Evolutionary conservation across 495 filamentous ascomycete species (phyloP).

Genomic region (Tuber indicum): DNA sequence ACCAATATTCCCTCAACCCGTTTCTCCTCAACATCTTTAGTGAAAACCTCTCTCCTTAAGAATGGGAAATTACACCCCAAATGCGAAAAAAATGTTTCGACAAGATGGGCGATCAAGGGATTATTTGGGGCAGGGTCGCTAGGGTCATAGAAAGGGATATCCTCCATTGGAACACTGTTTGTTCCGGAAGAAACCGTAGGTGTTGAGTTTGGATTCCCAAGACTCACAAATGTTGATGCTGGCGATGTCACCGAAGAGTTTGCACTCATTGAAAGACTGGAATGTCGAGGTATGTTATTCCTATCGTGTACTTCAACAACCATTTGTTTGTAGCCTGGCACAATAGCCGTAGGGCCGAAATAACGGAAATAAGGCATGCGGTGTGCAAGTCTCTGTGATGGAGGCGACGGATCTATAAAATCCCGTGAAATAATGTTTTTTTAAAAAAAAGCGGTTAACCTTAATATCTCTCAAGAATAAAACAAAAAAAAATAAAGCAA

Average conservation of each 20-base stretch:
- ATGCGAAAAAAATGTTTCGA: conserved; percentile 69
- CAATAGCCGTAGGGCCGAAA: conserved; percentile 81
- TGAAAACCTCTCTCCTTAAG: conserved; percentile 60
- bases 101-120: conserved; percentile 64
- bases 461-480: conserved; percentile 13
- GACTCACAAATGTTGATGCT: conserved; percentile 19
- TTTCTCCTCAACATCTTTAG: conserved; percentile 65
- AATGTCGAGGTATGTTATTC: conserved; percentile 26
- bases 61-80: conserved; percentile 81
- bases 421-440: background rate
- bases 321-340: conserved; percentile 89
- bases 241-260: conserved; percentile 29
- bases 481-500: conserved; percentile 8
- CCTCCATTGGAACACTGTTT: conserved; percentile 44
- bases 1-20: conserved; percentile 79
- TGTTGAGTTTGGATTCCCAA: conserved; percentile 11
- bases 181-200: conserved; percentile 16
- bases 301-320: conserved; percentile 64
- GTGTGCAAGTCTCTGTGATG: conserved; percentile 26
- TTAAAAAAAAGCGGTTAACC: conserved; percentile 26
- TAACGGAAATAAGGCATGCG: conserved; percentile 83
- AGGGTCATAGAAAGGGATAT: conserved; percentile 72
- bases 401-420: conserved; percentile 28
- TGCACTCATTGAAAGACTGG: conserved; percentile 27
- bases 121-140: conserved; percentile 60